These are phyloP conservation scores for Pezicula radicicola DNA, from an alignment of 2,329 filamentous ascomycete species.

Conservation along the genomic window DNA sequence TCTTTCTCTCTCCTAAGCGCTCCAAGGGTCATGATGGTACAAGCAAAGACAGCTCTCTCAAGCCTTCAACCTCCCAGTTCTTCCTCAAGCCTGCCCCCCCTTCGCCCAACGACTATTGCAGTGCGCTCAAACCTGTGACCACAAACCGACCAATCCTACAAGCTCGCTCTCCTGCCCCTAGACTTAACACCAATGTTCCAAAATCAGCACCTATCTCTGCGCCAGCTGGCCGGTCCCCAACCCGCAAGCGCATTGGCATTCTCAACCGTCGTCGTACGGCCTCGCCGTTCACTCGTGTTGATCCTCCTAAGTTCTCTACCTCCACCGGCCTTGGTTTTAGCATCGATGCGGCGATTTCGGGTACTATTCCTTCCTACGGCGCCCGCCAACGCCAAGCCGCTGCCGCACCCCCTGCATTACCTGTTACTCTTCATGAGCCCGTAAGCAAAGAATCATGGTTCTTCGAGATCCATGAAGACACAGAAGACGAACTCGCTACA, in stretches of 20 bases:
- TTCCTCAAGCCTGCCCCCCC: slow-evolving; percentile 30
- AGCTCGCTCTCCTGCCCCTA: slow-evolving; percentile 49
- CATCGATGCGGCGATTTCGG: slow-evolving; percentile 78
- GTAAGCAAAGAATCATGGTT: slow-evolving; percentile 70
- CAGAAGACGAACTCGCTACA: slow-evolving; percentile 83
- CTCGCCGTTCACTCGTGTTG: slow-evolving; percentile 64
- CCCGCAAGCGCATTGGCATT: slow-evolving; percentile 67
- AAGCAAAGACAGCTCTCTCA: slow-evolving; percentile 20
- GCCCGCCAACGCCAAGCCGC: slow-evolving; percentile 35
- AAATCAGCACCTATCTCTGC: slow-evolving; percentile 56
- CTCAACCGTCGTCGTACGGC: slow-evolving; percentile 64
- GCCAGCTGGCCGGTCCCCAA: slow-evolving; percentile 80
- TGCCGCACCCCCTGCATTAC: slow-evolving; percentile 19
- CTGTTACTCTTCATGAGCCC: slow-evolving; percentile 34
- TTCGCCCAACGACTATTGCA: slow-evolving; percentile 23
- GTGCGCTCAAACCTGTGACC: slow-evolving; percentile 15
- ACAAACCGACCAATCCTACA: slow-evolving; percentile 40
- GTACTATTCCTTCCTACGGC: slow-evolving; percentile 64
- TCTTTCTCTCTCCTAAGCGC: slow-evolving; percentile 51
- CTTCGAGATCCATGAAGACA: slow-evolving; percentile 94
- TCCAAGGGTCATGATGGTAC: slow-evolving; percentile 47
- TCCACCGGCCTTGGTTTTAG: slow-evolving; percentile 65
- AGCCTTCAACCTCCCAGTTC: slow-evolving; percentile 24
- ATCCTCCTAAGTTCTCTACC: slow-evolving; percentile 62
- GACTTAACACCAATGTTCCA: slow-evolving; percentile 39